Base-by-base conservation (phyloP, 768 basidiomycete genomes). In the Mrakia blollopis region DNA sequence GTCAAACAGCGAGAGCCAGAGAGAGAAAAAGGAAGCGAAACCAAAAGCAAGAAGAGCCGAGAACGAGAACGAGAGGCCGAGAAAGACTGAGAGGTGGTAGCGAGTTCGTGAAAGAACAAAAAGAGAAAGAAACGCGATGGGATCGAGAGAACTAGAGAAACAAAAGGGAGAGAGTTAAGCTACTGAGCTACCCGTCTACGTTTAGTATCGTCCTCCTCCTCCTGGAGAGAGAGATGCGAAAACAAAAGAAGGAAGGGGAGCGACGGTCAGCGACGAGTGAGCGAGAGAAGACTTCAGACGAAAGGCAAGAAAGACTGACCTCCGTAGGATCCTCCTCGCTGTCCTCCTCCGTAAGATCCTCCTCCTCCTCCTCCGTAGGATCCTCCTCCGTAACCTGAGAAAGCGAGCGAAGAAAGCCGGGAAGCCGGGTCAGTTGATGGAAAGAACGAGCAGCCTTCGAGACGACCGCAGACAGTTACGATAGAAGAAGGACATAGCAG, bases 181-280 rank as follows among this genome's bases (percentile, higher is more conserved):
- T 44, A 14, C 44, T 44, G 44, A 44, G 52, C 23, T n/a, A n/a
- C n/a, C 52, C 21, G 25, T 13, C 52, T 23, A 16, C 63, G 63
- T 67, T 35, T 68, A 68, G 65, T 68, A 68, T 41, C 65, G 35
- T 68, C 65, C 65, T 68, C 65, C 65, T 21, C 30, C 62, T 63
- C 28, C 30, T 35, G 2, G 7, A 37, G 63, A 68, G 0, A 9
- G 37, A 68, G 25, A 14, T 18, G 3, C 18, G 25, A 35, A 68
- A 13, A 25, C 37, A 25, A 68, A 3, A 39, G 21, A 9, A 3
- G 44, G 39, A 10, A 25, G 13, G n/a, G 62, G 14, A 32, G 61
- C 14, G 61, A 62, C 14, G 61, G 5, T 18, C 18, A 2, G 57
- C 57, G 57, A 30, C 13, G 25, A 23, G 5, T 9, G 57, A 8